Evolutionary conservation across 441 rosid species (phyloP), one percentile per base, ranked within the genome.

Genomic region (Adansonia rubrostipa): DNA sequence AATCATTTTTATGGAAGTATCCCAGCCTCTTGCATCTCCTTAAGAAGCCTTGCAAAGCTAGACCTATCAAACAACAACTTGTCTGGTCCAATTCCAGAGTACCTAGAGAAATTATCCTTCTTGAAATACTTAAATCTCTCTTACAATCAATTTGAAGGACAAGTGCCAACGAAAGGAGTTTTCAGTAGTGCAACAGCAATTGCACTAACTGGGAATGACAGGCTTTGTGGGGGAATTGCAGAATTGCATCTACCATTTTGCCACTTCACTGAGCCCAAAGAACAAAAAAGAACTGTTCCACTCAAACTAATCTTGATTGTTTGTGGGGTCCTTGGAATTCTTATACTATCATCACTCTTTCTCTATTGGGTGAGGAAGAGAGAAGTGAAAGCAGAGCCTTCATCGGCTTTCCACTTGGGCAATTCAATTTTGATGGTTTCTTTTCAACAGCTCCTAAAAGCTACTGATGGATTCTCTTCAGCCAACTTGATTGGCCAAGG

Each of bases 81-180:
- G 36, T 60, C 64, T 20, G 64, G 64, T 60, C 64, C 3, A 24
- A 20, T 60, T 60, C 64, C 64, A 22, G 64, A 60, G 36, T 60
- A 60, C 64, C 33, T 60, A 3, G 64, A 22, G 36, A 60, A 22
- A 6, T 4, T 60, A 60, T 24, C 64, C 33, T 22, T 9, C 36
- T 60, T 60, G 33, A 60, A 9, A 2, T 9, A 20, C 36, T 9
- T 60, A 33, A 60, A 60, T 60, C 64, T 60, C 14, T 60, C 64
- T 22, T 22, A 20, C 64, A 60, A 60, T 60, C 64, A 22, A 5
- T 60, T 60, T 22, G 64, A 60, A 60, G 64, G 64, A 60, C 64
- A 60, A 9, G 64, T 60, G 64, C 36, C 64, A 20, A 60, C 36
- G 9, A n/a, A 22, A 22, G 64, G 64, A 22, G 64, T 60, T 60